Percentiles rank a stretch among this genome's conserved stretches.
Evolutionary conservation across 169 alveolate genomes (phyloP).

Genomic region (Eimeria sp.): DNA sequence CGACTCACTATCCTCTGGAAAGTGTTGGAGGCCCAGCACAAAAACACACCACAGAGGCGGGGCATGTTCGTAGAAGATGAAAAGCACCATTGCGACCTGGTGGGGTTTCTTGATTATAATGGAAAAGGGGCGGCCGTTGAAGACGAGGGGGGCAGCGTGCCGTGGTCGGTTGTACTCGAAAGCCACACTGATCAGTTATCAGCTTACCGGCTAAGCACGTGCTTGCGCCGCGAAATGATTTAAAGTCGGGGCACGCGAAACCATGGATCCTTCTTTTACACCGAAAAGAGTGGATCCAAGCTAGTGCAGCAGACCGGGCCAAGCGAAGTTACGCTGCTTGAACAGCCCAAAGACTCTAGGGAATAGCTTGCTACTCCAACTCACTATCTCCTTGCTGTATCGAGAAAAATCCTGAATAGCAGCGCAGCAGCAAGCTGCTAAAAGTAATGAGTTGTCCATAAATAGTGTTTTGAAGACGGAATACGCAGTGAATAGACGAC

Average conservation of each 20-base stretch:
- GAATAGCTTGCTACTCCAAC: neutral
- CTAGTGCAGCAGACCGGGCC: neutral
- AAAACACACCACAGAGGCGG: neutral
- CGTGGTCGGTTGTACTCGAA: neutral
- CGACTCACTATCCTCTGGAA: conserved; percentile 35
- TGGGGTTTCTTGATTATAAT: neutral
- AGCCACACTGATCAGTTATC: neutral
- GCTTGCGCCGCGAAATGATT: neutral
- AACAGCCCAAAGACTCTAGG: neutral
- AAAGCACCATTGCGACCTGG: no score
- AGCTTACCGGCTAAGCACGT: neutral
- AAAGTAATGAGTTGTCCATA: neutral
- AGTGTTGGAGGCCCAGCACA: neutral
- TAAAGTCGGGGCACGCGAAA: neutral
- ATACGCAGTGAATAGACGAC: neutral
- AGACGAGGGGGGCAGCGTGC: neutral
- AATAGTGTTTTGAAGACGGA: neutral
- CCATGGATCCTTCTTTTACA: neutral
- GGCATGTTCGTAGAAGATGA: neutral
- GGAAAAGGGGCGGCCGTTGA: neutral
- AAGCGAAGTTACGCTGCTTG: neutral
- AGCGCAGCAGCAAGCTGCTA: conserved; percentile 37
- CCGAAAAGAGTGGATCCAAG: neutral
- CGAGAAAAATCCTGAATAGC: conserved; percentile 26
- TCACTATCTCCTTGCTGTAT: conserved; percentile 53